Base-by-base conservation (phyloP, 306 rosid genomes). In the Datisca glomerata region DNA sequence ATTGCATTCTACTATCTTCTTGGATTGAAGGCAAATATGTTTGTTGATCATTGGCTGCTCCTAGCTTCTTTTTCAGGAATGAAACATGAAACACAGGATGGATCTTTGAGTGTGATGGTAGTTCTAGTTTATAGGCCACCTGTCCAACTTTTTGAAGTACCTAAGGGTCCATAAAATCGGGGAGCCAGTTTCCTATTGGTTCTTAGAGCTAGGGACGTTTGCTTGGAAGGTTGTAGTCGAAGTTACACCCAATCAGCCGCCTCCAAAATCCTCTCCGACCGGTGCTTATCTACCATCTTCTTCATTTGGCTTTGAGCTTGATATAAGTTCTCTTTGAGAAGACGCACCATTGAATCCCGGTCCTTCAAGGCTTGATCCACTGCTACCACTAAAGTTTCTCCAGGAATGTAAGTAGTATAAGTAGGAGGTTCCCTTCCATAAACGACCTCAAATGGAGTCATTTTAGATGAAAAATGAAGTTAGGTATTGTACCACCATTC, bases 81-180 rank as follows among this genome's bases (percentile, higher is more conserved):
- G 51, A 45, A 45, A 15, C 51, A 45, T 45, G 35, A 14, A 45
- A 45, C 8, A 24, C 2, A 1, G 3, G 21, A 12, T 45, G 36
- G 12, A 45, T 45, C 21, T 25, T 16, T 3, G 11, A 45, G 2
- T 45, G 20, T 3, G 35, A 24, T 25, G 31, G 31, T 7, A 43
- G 14, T 21, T 43, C 28, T 22, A 43, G 29, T 12, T 23, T 43
- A 8, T 43, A 22, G 12, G 44, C 24, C 7, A 39, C 21, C 0
- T 16, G 44, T 15, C 21, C 44, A 16, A 39, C 12, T 7, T 11
- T 21, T 43, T 43, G 47, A 2, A 43, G 16, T 9, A 43, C 13
- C 8, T 22, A 10, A 43, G 14, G 17, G 18, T 7, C 28, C 7
- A n/a, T 43, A 5, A 11, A 43, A 43, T 3, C 32, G 28, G 12